Evolutionary conservation across 2,329 filamentous ascomycete genomes (phyloP).

Genomic region (Zopfia rhizophila): DNA sequence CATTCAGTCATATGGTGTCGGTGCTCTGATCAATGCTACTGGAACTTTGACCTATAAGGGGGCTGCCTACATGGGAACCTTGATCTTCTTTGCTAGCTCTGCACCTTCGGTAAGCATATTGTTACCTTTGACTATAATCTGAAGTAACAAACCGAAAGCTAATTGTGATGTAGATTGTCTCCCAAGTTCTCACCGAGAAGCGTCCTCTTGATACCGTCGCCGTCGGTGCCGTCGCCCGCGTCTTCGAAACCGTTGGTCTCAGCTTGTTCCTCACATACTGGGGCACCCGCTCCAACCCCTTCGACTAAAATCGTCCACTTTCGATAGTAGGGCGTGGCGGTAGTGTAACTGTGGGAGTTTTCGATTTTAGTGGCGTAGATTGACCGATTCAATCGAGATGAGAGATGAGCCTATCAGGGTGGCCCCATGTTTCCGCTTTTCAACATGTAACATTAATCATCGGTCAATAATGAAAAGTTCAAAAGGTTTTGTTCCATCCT

Average conservation of each 20-base stretch:
- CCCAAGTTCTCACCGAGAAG: slow-evolving; percentile 90
- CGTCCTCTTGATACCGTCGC: slow-evolving; percentile 90
- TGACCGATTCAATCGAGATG: slow-evolving; percentile 35
- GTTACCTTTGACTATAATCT: not conserved
- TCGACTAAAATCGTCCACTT: slow-evolving; percentile 69
- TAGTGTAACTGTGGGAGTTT: slow-evolving; percentile 36
- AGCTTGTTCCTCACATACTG: slow-evolving; percentile 96
- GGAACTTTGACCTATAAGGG: slow-evolving; percentile 97
- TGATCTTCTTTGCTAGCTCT: slow-evolving; percentile 92
- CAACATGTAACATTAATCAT: too few species aligned
- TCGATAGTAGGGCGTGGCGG: slow-evolving; percentile 23
- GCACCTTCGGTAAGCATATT: slow-evolving; percentile 79
- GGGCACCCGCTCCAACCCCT: slow-evolving; percentile 94
- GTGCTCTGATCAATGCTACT: slow-evolving; percentile 87
- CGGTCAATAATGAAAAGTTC: too few species aligned
- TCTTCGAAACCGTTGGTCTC: slow-evolving; percentile 92
- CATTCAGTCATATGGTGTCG: slow-evolving; percentile 89
- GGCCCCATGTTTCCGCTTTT: too few species aligned
- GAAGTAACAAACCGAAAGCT: slow-evolving; percentile 24
- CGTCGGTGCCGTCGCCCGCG: slow-evolving; percentile 82
- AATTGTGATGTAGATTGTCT: slow-evolving; percentile 72
- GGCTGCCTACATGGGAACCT: slow-evolving; percentile 87
- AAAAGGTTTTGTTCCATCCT: too few species aligned
- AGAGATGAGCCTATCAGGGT: slow-evolving; percentile 25
- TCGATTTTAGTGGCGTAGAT: slow-evolving; percentile 39